Base-by-base conservation (phyloP, 306 rosid species). In the Betula pendula region DNA sequence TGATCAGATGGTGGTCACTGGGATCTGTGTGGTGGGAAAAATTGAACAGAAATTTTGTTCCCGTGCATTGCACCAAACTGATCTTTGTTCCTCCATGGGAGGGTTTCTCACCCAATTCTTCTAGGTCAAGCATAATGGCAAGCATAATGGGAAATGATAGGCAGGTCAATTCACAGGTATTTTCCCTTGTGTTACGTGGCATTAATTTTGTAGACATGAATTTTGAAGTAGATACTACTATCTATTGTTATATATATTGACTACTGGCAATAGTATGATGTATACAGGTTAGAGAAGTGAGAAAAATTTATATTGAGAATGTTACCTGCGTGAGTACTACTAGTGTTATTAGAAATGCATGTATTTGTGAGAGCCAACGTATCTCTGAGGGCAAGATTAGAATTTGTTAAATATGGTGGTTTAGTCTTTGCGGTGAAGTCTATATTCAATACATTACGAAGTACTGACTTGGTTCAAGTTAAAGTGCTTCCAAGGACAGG, bases 1-100 rank as follows among this genome's bases (percentile, higher is more conserved):
- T 88, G 96, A 95, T 95, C 85, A 88, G 98, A 88, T 92, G 98
- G 98, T 95, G 98, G 98, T 92, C 97, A 71, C 56, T 92, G 85
- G 98, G 91, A 89, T 95, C 97, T 62, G 90, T 90, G 35, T 95
- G 96, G 95, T 95, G 97, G 97, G 98, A 95, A 90, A 95, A 92
- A 84, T 75, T 95, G 74, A 95, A 91, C 89, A 88, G 96, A 53
- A 90, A 88, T 82, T 83, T 88, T 70, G 87, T 87, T 80, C 97
- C 97, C 35, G 95, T 95, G 74, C 98, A 90, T 74, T 95, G 97
- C 85, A 95, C 98, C 59, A 95, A 90, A 82, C 85, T 90, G 76
- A 92, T 95, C 52, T 95, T 95, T 81, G 92, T 95, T 79, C 97
- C 96, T 67, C 98, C 98, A 42, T 95, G 98, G 97, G 98, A 95